Evolutionary conservation across 805 yeast species (phyloP).

Genomic region (Candida vaughaniae): DNA sequence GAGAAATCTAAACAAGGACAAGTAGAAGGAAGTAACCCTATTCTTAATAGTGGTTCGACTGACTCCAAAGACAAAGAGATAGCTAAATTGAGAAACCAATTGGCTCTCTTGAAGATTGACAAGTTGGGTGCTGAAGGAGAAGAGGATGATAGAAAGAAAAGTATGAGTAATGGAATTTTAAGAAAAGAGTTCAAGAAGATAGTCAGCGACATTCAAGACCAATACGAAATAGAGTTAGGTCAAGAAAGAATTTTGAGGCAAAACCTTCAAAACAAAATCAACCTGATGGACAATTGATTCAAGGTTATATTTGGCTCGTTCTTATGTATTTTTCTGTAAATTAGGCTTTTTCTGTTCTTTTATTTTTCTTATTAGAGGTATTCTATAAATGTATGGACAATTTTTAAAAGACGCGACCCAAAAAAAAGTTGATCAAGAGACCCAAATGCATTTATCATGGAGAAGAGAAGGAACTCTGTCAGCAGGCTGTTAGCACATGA

Average conservation of each 20-base stretch:
- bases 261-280: constrained; percentile 33
- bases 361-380: too few relatives aligned
- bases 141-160: constrained; percentile 19
- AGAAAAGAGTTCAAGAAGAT: constrained; percentile 68
- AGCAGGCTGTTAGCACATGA: not conserved
- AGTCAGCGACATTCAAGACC: constrained; percentile 59
- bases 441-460: too few relatives aligned
- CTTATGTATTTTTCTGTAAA: too few relatives aligned
- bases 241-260: constrained; percentile 54
- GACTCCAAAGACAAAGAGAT: constrained; percentile 39
- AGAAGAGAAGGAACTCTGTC: too few relatives aligned
- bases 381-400: too few relatives aligned
- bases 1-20: not conserved
- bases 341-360: too few relatives aligned
- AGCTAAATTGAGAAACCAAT: constrained; percentile 42
- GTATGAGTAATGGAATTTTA: constrained; percentile 50
- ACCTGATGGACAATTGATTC: too few relatives aligned
- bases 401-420: too few relatives aligned
- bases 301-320: too few relatives aligned
- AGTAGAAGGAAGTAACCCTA: constrained; percentile 22
- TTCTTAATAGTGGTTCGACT: not conserved
- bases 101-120: constrained; percentile 45
- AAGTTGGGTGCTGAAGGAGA: constrained; percentile 34
- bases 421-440: too few relatives aligned
- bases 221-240: constrained; percentile 56